These are phyloP conservation scores for Tirmania nivea DNA, from an alignment of 495 filamentous ascomycete genomes.

Conservation along the genomic window DNA sequence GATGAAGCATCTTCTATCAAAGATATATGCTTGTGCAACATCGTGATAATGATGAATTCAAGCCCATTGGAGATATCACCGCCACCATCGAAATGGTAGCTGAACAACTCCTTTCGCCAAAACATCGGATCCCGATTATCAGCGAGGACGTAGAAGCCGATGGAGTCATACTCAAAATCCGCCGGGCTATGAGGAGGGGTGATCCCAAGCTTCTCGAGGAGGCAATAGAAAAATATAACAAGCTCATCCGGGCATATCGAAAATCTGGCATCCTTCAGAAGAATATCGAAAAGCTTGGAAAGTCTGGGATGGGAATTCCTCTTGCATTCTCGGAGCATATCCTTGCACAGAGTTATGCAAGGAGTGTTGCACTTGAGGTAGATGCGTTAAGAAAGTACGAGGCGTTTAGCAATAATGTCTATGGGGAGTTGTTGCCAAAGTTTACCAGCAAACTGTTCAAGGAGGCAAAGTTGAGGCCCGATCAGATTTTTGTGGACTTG, in stretches of 20 bases:
- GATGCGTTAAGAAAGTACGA: slow-evolving; percentile 62
- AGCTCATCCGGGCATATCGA: slow-evolving; percentile 34
- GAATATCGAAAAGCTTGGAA: slow-evolving; percentile 40
- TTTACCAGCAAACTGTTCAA: slow-evolving; percentile 57
- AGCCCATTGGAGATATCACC: slow-evolving; percentile 64
- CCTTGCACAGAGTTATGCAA: slow-evolving; percentile 69
- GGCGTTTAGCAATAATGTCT: slow-evolving; percentile 74
- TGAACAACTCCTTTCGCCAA: slow-evolving; percentile 48
- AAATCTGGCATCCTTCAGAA: slow-evolving; percentile 43
- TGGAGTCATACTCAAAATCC: slow-evolving; percentile 30
- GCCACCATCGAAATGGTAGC: slow-evolving; percentile 53
- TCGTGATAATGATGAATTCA: slow-evolving; percentile 56
- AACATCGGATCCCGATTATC: slow-evolving; percentile 40
- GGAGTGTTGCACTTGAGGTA: slow-evolving; percentile 74
- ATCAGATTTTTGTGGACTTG: slow-evolving; percentile 76
- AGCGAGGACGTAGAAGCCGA: slow-evolving; percentile 41
- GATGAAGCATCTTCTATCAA: slow-evolving; percentile 9
- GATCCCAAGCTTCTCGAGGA: slow-evolving; percentile 45
- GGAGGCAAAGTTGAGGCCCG: slow-evolving; percentile 51
- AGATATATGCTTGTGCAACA: slow-evolving; percentile 62
- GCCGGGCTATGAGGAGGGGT: slow-evolving; percentile 34
- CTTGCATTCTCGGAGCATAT: slow-evolving; percentile 58
- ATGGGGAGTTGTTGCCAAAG: slow-evolving; percentile 71
- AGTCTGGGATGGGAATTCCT: slow-evolving; percentile 26
- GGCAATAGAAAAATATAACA: slow-evolving; percentile 56